These are phyloP conservation scores for Scleromitrula shiraiana DNA, from an alignment of 2,329 filamentous ascomycete genomes.

Conservation along the genomic window DNA sequence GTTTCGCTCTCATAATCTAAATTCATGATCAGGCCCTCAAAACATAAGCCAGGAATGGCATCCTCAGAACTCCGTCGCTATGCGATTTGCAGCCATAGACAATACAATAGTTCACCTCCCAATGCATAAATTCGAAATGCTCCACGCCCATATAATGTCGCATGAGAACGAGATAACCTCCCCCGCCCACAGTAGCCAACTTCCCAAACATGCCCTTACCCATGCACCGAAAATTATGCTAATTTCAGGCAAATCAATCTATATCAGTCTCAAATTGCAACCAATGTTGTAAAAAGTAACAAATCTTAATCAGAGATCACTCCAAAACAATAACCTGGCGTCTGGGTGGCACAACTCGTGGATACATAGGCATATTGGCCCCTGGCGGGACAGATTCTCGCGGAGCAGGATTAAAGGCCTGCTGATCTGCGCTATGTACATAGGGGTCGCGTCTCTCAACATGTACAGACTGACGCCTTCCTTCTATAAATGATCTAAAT, in stretches of 20 bases:
- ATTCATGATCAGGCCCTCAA: background rate
- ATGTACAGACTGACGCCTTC: conserved; percentile 7
- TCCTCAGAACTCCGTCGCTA: background rate
- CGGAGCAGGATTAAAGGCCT: background rate
- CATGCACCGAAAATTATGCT: no score
- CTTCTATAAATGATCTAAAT: conserved; percentile 13
- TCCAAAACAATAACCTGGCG: conserved; percentile 18
- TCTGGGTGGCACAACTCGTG: conserved; percentile 12
- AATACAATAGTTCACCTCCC: background rate
- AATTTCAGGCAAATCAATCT: background rate
- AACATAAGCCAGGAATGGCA: background rate
- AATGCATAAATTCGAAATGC: background rate
- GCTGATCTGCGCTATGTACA: conserved; percentile 1
- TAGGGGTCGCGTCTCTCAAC: conserved; percentile 11
- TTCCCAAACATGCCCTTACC: no score
- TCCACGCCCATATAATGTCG: no score
- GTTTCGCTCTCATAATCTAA: background rate
- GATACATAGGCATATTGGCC: conserved; percentile 7
- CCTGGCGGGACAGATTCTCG: conserved; percentile 6
- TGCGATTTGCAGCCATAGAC: background rate
- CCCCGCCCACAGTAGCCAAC: no score
- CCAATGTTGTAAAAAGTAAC: background rate
- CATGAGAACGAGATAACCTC: no score
- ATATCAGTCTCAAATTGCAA: background rate
- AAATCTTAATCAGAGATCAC: background rate